phyloP scores from a whole-genome alignment of 2,329 filamentous ascomycete species.

The Madurella mycetomatis region DNA sequence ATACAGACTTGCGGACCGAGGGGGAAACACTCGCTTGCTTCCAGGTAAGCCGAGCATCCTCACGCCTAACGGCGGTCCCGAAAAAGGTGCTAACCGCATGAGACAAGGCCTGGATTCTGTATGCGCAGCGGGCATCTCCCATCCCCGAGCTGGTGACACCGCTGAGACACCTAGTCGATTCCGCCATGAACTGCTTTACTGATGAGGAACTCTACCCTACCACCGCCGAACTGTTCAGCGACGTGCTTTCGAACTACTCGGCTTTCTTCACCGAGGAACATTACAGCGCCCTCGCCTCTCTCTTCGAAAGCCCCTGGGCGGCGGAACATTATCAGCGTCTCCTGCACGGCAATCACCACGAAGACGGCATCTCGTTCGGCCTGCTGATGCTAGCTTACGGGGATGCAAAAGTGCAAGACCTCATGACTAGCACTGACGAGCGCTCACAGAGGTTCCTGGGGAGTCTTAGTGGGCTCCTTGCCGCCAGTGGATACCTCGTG shows the following conservation, averaged over 20 bases:
- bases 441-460: slow-evolving; percentile 51
- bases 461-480: slow-evolving; percentile 61
- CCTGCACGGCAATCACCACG: slow-evolving; percentile 57
- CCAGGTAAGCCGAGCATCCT: slow-evolving; percentile 45
- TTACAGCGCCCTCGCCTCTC: slow-evolving; percentile 50
- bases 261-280: slow-evolving; percentile 58
- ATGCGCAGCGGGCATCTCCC: slow-evolving; percentile 61
- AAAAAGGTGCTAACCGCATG: slow-evolving; percentile 12
- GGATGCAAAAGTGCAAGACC: slow-evolving; percentile 57
- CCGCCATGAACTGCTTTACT: slow-evolving; percentile 57
- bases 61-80: neutral
- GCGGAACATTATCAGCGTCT: slow-evolving; percentile 51
- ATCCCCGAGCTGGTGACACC: slow-evolving; percentile 54
- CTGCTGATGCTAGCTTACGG: slow-evolving; percentile 65
- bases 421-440: slow-evolving; percentile 51
- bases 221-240: slow-evolving; percentile 60
- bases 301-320: slow-evolving; percentile 60
- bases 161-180: slow-evolving; percentile 56
- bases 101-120: slow-evolving; percentile 65
- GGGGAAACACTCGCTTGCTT: slow-evolving; percentile 57
- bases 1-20: slow-evolving; percentile 33
- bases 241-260: slow-evolving; percentile 61
- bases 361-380: slow-evolving; percentile 61
- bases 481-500: slow-evolving; percentile 61
- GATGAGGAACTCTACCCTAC: slow-evolving; percentile 55